Percentiles rank a stretch among this genome's conserved stretches.
Evolutionary conservation across 495 filamentous ascomycete genomes (phyloP).

Genomic region (Sabuloglossum arenarium): DNA sequence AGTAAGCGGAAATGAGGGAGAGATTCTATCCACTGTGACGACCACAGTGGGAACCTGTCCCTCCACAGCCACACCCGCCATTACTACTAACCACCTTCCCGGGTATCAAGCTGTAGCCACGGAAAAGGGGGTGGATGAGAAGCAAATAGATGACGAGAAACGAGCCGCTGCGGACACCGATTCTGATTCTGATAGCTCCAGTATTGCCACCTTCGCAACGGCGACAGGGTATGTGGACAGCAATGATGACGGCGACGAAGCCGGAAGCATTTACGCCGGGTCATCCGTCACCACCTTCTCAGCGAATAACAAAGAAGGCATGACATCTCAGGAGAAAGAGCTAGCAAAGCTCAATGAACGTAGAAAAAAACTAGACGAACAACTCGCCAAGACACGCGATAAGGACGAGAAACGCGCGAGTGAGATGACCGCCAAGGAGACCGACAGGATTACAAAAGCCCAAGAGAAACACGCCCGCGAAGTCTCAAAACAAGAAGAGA

Average conservation of each 20-base stretch:
- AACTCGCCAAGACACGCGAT: conserved; percentile 31
- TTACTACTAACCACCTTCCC: conserved; percentile 26
- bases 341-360: conserved; percentile 52
- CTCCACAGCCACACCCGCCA: conserved; percentile 17
- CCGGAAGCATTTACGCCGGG: neutral
- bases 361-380: conserved; percentile 46
- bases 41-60: conserved; percentile 21
- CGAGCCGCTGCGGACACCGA: neutral
- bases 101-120: conserved; percentile 10
- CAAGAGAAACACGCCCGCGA: conserved; percentile 39
- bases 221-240: neutral
- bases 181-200: neutral
- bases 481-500: conserved; percentile 40
- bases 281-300: neutral
- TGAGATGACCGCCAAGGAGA: conserved; percentile 17
- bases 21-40: conserved; percentile 25
- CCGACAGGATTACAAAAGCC: conserved; percentile 22
- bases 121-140: neutral
- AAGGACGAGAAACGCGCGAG: conserved; percentile 23
- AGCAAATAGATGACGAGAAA: neutral
- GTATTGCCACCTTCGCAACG: neutral
- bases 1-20: conserved; percentile 4
- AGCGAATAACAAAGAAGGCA: neutral
- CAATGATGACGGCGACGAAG: neutral
- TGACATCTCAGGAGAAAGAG: conserved; percentile 40